A percentile compares a stretch with the other conserved stretches of the same genome.
phyloP scores from a whole-genome alignment of 805 yeast species.

The Monosporozyma siamensis region DNA sequence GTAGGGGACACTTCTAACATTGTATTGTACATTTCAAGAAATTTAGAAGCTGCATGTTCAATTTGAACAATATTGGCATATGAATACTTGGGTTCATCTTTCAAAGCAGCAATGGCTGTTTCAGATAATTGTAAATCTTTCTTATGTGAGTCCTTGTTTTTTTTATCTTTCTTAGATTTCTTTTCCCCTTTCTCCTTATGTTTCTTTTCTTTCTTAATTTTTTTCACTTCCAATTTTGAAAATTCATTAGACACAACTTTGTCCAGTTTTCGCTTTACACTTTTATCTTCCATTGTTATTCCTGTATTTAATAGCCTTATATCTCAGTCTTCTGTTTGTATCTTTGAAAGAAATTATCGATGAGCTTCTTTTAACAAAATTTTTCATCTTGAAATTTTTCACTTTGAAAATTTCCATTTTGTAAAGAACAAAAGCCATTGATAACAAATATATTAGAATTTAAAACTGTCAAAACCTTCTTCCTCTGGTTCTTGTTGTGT shows the following conservation, averaged over 20 bases:
- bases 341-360: too few relatives aligned
- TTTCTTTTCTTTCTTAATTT: too few relatives aligned
- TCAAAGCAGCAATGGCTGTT: neutral
- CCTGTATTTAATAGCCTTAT: too few relatives aligned
- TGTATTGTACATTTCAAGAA: slow-evolving; percentile 43
- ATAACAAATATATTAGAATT: too few relatives aligned
- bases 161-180: slow-evolving; percentile 11
- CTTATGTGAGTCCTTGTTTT: slow-evolving; percentile 1
- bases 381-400: neutral
- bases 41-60: slow-evolving; percentile 45
- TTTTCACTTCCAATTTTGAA: slow-evolving; percentile 3
- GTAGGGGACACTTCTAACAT: slow-evolving; percentile 53
- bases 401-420: neutral
- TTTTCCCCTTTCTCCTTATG: slow-evolving; percentile 5
- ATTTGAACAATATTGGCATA: slow-evolving; percentile 28
- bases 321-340: too few relatives aligned
- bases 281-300: neutral
- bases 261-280: slow-evolving; percentile 2
- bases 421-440: too few relatives aligned
- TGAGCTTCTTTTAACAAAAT: neutral
- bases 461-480: too few relatives aligned
- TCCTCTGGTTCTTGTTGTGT: too few relatives aligned
- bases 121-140: too few relatives aligned
- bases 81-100: slow-evolving; percentile 2
- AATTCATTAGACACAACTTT: neutral